Conservation (phyloP, 139 green algal species). For the Volvox reticuliferus region DNA sequence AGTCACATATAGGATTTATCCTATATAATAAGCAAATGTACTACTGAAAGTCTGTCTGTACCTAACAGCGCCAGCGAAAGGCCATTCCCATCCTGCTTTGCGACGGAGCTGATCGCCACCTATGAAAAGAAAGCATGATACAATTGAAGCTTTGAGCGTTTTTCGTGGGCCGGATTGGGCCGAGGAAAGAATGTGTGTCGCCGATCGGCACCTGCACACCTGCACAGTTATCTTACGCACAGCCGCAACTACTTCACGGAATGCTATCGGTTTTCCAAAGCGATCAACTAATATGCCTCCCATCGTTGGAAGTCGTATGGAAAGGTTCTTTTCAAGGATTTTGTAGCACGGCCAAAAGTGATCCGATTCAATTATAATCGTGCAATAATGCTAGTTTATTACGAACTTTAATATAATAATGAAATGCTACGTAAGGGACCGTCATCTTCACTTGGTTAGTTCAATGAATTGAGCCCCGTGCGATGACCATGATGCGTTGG, state of each 20-base stretch:
- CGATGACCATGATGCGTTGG: neutral
- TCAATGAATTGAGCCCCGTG: neutral
- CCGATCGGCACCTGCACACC: neutral
- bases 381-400: too few relatives aligned
- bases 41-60: neutral
- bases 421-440: too few relatives aligned
- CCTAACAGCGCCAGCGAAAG: slow-evolving; percentile 22
- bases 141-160: neutral
- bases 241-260: slow-evolving; percentile 40
- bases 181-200: neutral
- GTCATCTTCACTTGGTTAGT: too few relatives aligned
- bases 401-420: too few relatives aligned
- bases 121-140: neutral
- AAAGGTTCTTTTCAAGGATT: too few relatives aligned
- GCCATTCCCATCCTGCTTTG: slow-evolving; percentile 11
- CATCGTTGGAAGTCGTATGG: neutral
- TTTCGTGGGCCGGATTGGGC: neutral
- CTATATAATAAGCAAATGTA: too few relatives aligned
- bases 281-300: slow-evolving; percentile 36
- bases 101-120: slow-evolving; percentile 41
- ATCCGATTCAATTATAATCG: too few relatives aligned
- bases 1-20: too few relatives aligned
- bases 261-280: slow-evolving; percentile 43
- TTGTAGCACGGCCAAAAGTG: too few relatives aligned
- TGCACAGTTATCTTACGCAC: slow-evolving; percentile 36